Evolutionary conservation across 2,329 filamentous ascomycete genomes (phyloP), one percentile per base, ranked within the genome.

Genomic region (Fusarium sp.): DNA sequence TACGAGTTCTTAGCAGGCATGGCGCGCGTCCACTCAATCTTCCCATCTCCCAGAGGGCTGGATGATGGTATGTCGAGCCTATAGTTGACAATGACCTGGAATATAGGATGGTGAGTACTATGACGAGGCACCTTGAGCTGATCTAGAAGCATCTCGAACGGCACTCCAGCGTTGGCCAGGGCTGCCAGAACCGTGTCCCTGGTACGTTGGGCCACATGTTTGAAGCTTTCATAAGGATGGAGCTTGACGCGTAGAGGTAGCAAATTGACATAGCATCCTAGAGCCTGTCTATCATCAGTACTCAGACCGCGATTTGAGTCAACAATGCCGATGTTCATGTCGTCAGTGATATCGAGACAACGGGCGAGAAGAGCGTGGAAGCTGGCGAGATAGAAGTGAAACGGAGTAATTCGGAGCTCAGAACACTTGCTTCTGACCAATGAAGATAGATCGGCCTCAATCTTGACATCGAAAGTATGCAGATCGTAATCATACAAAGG

Each of bases 191-290:
- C 44, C 11, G 34, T 41, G 4, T n/a, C 41, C n/a, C 39, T 29
- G 25, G 44, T 46, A 12, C 46, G 36, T 6, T 28, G 35, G 19
- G 46, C 26, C 7, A 46, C 24, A 28, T 15, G 31, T 12, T 25
- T 36, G 31, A 54, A 47, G 10, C 43, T 35, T 32, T 54, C 43
- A 3, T 40, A 12, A 1, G 19, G 11, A 22, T 47, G 26, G 8
- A 42, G 43, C 22, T 34, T 38, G 39, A 42, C 24, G n/a, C 39
- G 24, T 2, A 42, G 38, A 9, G 48, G 54, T 9, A 58, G 42
- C 6, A 58, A 48, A 34, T 58, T 53, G 24, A 58, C 32, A 31
- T 48, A 58, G 11, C 48, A 42, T 6, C 54, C 54, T 9, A 58
- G 19, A 6, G 36, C 42, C 11, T 58, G 19, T 19, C 2, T 24